Percentiles rank a stretch among this genome's conserved stretches.
These are phyloP conservation scores for Hypoxylon sp. DNA, from an alignment of 2,329 filamentous ascomycete genomes.

Conservation along the genomic window DNA sequence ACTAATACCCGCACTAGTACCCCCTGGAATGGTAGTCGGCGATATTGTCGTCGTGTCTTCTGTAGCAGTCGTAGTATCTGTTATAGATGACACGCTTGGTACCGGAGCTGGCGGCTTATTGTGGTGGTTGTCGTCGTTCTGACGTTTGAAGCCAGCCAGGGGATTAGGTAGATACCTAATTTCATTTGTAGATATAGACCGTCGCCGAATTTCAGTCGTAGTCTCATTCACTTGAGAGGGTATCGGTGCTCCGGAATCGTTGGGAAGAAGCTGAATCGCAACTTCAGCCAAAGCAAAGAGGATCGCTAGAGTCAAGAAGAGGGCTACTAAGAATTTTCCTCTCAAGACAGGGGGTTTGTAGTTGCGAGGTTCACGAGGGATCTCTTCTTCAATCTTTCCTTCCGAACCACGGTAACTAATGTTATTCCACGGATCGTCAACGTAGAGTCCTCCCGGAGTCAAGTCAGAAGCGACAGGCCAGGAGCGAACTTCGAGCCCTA, in stretches of 20 bases:
- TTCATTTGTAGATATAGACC: constrained; percentile 21
- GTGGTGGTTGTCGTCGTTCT: constrained; percentile 29
- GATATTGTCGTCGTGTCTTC: background rate
- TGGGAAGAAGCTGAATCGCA: constrained; percentile 51
- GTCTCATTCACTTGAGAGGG: constrained; percentile 35
- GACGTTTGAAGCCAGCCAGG: constrained; percentile 20
- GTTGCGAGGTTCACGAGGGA: constrained; percentile 7
- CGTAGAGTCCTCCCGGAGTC: constrained; percentile 39
- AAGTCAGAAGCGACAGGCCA: constrained; percentile 29
- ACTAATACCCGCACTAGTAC: constrained; percentile 3
- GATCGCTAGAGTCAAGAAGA: constrained; percentile 41
- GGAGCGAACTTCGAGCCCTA: constrained; percentile 45
- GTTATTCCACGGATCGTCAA: constrained; percentile 39
- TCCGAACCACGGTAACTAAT: constrained; percentile 47
- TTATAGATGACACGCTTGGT: constrained; percentile 4
- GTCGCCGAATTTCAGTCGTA: constrained; percentile 40
- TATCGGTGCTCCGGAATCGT: constrained; percentile 30
- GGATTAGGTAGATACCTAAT: background rate
- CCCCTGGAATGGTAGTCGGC: background rate
- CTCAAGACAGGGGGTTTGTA: constrained; percentile 48
- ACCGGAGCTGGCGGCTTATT: background rate
- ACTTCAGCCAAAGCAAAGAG: constrained; percentile 51
- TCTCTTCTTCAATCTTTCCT: constrained; percentile 41
- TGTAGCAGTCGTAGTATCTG: constrained; percentile 7
- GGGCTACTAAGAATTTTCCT: constrained; percentile 37